Percentiles rank a stretch among this genome's conserved stretches.
phyloP scores from a whole-genome alignment of 805 yeast species.

The Barnettozyma botsteinii region DNA sequence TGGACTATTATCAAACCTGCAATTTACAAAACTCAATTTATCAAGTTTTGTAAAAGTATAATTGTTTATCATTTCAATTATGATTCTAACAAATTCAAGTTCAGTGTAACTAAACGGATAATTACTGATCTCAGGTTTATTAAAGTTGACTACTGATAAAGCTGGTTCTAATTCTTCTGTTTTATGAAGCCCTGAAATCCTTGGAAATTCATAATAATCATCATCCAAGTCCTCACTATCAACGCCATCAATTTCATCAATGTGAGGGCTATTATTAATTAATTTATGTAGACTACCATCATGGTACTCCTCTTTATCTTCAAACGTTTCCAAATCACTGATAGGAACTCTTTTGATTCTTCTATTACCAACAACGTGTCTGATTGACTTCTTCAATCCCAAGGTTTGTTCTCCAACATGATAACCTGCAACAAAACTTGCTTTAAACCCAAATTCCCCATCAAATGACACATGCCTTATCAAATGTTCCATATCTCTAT shows the following conservation, averaged over 20 bases:
- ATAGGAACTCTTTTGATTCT: background rate
- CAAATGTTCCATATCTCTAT: constrained; percentile 16
- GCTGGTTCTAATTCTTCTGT: too few relatives aligned
- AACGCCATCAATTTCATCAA: background rate
- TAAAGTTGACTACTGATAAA: too few relatives aligned
- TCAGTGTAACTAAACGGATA: too few relatives aligned
- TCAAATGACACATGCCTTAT: constrained; percentile 15
- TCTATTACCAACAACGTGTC: background rate
- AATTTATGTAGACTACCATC: background rate
- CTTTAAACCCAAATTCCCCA: constrained; percentile 9
- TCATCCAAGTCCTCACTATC: background rate
- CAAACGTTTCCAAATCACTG: constrained; percentile 4
- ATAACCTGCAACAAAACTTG: constrained; percentile 12
- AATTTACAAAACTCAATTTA: background rate
- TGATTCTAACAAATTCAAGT: too few relatives aligned
- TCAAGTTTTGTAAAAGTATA: too few relatives aligned
- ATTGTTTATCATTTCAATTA: too few relatives aligned
- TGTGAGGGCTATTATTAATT: too few relatives aligned
- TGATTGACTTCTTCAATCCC: background rate
- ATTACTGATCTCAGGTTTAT: too few relatives aligned
- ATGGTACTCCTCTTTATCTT: constrained; percentile 4
- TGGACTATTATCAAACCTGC: too few relatives aligned
- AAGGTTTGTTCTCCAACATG: constrained; percentile 1
- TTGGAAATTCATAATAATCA: background rate
- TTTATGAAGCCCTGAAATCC: background rate